phyloP scores from a whole-genome alignment of 805 yeast genomes.

The Ogataea paradorogensis region DNA sequence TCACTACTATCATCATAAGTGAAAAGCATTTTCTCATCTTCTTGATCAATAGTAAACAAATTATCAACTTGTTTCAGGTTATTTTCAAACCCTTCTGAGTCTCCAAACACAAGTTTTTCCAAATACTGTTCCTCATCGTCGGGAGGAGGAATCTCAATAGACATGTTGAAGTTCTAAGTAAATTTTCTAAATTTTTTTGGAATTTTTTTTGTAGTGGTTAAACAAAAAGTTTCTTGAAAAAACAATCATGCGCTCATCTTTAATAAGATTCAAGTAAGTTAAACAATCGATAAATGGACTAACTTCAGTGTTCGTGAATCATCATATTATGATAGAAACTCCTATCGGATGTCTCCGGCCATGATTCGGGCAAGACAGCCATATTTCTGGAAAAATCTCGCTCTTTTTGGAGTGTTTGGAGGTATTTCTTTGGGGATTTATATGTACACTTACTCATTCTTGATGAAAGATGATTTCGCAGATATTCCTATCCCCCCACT shows the following conservation, averaged over 20 bases:
- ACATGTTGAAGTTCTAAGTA: slow-evolving; percentile 1
- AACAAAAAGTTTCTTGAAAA: slow-evolving; percentile 2
- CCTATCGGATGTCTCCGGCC: slow-evolving; percentile 83
- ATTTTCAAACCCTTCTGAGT: slow-evolving; percentile 65
- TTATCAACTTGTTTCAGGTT: slow-evolving; percentile 62
- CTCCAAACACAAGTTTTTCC: slow-evolving; percentile 89
- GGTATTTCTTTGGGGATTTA: slow-evolving; percentile 72
- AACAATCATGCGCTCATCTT: slow-evolving; percentile 23
- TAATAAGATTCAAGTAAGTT: slow-evolving; percentile 25
- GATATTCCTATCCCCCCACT: slow-evolving; percentile 96
- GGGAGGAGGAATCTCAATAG: slow-evolving; percentile 55
- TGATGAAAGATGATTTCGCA: slow-evolving; percentile 76
- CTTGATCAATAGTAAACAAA: slow-evolving; percentile 46
- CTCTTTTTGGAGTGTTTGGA: slow-evolving; percentile 54
- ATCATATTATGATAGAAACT: slow-evolving; percentile 41
- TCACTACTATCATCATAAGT: slow-evolving; percentile 29
- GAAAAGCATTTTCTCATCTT: slow-evolving; percentile 30
- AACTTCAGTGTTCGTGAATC: slow-evolving; percentile 23
- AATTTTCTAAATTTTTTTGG: slow-evolving; percentile 4
- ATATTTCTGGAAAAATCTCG: slow-evolving; percentile 73
- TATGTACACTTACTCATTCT: slow-evolving; percentile 58
- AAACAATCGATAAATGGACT: slow-evolving; percentile 6
- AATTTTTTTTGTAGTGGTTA: slow-evolving; percentile 7
- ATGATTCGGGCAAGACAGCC: slow-evolving; percentile 88
- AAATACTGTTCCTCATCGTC: slow-evolving; percentile 79